A percentile compares a stretch with the other conserved stretches of the same genome.
Evolutionary conservation across 495 filamentous ascomycete genomes (phyloP).

Genomic region (Aspergillus ostianus): DNA sequence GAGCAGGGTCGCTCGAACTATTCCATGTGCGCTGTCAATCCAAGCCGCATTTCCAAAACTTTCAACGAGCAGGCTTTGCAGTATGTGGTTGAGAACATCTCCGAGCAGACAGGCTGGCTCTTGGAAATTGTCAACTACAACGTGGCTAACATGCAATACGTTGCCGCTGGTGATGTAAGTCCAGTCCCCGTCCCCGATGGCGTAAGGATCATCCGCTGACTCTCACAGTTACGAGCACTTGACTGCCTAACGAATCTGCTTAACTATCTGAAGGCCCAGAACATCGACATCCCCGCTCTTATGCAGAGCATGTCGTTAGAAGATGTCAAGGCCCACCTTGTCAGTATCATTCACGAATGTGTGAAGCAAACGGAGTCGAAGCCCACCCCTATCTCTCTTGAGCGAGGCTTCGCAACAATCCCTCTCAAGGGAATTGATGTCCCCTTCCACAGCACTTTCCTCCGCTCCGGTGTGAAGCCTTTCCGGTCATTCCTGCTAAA

Average conservation of each 20-base stretch:
- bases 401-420: constrained; percentile 96
- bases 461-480: constrained; percentile 95
- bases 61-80: constrained; percentile 97
- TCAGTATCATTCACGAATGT: constrained; percentile 81
- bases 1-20: constrained; percentile 91
- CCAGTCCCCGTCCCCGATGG: not conserved
- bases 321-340: constrained; percentile 76
- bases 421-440: constrained; percentile 96
- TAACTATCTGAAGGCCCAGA: constrained; percentile 93
- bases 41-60: constrained; percentile 92
- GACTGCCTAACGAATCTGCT: constrained; percentile 89
- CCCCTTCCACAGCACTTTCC: constrained; percentile 97
- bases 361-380: constrained; percentile 84
- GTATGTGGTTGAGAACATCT: constrained; percentile 89
- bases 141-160: constrained; percentile 97
- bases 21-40: constrained; percentile 98
- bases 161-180: constrained; percentile 83
- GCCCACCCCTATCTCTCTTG: constrained; percentile 79
- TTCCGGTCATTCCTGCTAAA: constrained; percentile 96
- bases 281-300: constrained; percentile 91
- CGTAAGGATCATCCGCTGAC: constrained; percentile 24
- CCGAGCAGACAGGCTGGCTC: constrained; percentile 90
- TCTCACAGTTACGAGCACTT: constrained; percentile 70
- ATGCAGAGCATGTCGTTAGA: constrained; percentile 82
- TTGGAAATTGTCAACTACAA: constrained; percentile 99